A percentile compares a stretch with the other conserved stretches of the same genome.
phyloP scores from a whole-genome alignment of 768 basidiomycete species.

The Dictyophora rubrovolvata region DNA sequence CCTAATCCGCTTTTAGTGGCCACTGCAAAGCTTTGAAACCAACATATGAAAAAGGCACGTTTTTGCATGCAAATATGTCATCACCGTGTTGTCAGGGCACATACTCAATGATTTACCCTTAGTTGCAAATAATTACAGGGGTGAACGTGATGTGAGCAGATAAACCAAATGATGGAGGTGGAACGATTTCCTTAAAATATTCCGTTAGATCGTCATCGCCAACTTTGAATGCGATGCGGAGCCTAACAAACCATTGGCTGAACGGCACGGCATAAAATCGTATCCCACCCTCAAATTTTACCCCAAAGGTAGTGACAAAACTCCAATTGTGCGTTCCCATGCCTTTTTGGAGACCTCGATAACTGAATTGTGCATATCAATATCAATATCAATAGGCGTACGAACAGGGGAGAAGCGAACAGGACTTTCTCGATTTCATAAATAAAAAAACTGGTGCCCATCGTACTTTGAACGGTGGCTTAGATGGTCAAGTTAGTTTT shows the following conservation, averaged over 20 bases:
- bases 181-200: neutral
- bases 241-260: constrained; percentile 60
- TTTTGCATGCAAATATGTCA: neutral
- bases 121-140: constrained; percentile 72
- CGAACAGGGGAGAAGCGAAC: constrained; percentile 58
- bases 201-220: constrained; percentile 69
- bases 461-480: constrained; percentile 71
- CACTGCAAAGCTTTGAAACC: constrained; percentile 94
- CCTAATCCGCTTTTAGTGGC: constrained; percentile 35
- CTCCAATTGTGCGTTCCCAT: neutral
- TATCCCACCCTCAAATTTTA: constrained; percentile 98
- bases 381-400: constrained; percentile 46
- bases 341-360: neutral
- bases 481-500: constrained; percentile 51
- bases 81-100: neutral
- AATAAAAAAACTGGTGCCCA: constrained; percentile 83
- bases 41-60: constrained; percentile 63
- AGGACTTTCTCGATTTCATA: constrained; percentile 67
- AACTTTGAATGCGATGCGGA: constrained; percentile 86
- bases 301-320: constrained; percentile 37
- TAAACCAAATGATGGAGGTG: neutral
- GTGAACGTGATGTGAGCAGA: constrained; percentile 57
- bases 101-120: constrained; percentile 7
- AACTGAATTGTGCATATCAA: too few species aligned
- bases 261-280: constrained; percentile 60